phyloP scores from a whole-genome alignment of 208 protist genomes.

The Herpetomonas muscarum region DNA sequence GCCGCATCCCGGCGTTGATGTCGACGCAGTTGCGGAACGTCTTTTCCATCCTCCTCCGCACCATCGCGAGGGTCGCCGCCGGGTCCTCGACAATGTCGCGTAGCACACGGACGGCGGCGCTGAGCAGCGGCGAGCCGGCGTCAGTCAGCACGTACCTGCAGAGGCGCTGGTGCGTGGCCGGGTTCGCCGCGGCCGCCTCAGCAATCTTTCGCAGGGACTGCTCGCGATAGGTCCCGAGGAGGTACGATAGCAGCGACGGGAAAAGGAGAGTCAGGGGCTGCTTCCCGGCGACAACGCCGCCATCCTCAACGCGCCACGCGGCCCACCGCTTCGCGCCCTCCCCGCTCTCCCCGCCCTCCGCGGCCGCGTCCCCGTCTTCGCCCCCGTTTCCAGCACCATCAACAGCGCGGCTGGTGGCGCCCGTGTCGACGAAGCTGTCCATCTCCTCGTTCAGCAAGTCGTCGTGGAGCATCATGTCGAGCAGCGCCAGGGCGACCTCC shows the following conservation, averaged over 20 bases:
- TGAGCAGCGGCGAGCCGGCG: background rate
- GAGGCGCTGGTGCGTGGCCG: background rate
- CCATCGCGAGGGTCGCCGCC: background rate
- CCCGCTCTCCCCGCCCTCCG: background rate
- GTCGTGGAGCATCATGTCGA: background rate
- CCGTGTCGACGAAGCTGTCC: background rate
- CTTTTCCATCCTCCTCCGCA: background rate
- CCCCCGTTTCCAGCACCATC: background rate
- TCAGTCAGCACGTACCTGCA: background rate
- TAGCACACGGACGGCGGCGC: background rate
- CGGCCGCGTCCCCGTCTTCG: background rate
- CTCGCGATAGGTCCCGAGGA: background rate
- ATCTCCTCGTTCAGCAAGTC: slow-evolving; percentile 1
- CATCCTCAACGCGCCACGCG: slow-evolving; percentile 4
- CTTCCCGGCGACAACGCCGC: background rate
- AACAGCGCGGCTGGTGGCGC: background rate
- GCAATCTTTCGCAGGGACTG: background rate
- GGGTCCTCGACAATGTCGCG: background rate
- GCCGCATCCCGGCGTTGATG: background rate
- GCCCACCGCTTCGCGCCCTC: background rate
- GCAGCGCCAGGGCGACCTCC: background rate
- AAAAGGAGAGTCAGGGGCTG: background rate
- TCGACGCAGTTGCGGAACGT: background rate
- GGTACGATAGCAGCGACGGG: background rate
- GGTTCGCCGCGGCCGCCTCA: background rate